Evolutionary conservation across 805 yeast genomes (phyloP).

Genomic region (Candida golubevii): DNA sequence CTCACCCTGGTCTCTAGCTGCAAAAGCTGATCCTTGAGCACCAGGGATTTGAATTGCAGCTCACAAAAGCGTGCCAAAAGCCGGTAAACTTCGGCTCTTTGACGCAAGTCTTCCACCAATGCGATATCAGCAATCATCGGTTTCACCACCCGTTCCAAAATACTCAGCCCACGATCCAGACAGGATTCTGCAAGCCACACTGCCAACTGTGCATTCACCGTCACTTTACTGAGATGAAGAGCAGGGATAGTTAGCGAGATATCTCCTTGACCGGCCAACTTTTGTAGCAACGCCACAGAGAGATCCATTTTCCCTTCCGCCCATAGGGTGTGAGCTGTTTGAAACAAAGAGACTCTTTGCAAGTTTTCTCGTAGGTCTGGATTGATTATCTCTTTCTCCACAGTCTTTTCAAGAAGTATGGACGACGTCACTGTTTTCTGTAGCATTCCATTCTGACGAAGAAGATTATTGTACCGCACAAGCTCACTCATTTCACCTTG

Average conservation of each 20-base stretch:
- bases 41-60: slow-evolving; percentile 47
- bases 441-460: slow-evolving; percentile 31
- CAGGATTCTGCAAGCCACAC: slow-evolving; percentile 72
- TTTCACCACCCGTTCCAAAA: slow-evolving; percentile 54
- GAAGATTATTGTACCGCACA: slow-evolving; percentile 36
- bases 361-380: slow-evolving; percentile 12
- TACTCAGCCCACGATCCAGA: slow-evolving; percentile 57
- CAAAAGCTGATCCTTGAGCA: slow-evolving; percentile 41
- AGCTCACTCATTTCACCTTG: slow-evolving; percentile 35
- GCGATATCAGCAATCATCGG: slow-evolving; percentile 31
- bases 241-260: slow-evolving; percentile 14
- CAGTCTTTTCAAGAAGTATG: slow-evolving; percentile 39
- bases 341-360: slow-evolving; percentile 20
- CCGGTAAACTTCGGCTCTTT: slow-evolving; percentile 47
- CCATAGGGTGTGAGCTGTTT: slow-evolving; percentile 66
- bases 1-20: slow-evolving; percentile 38
- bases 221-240: slow-evolving; percentile 19
- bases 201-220: slow-evolving; percentile 44
- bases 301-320: slow-evolving; percentile 48
- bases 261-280: slow-evolving; percentile 12
- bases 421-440: slow-evolving; percentile 53
- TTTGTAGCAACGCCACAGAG: slow-evolving; percentile 53
- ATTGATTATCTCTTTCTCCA: slow-evolving; percentile 12
- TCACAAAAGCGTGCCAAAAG: slow-evolving; percentile 73
- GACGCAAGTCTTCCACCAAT: slow-evolving; percentile 14